Evolutionary conservation across 1,139 yeast genomes (phyloP), one percentile per base, ranked within the genome.

Genomic region (Zygoascus hellenicus): DNA sequence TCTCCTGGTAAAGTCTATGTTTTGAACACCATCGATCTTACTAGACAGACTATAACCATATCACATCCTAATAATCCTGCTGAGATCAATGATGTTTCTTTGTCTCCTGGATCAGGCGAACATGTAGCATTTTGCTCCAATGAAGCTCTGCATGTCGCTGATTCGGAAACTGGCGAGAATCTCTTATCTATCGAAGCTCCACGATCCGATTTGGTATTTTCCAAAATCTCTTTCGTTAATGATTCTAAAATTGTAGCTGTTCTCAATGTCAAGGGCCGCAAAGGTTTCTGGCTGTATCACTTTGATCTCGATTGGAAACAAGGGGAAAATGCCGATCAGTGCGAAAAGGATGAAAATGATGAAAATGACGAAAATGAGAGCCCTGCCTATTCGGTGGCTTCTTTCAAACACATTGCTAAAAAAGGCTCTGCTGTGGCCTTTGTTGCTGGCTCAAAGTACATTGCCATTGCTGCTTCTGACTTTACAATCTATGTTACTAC

Each of bases 391-490:
- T 32, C 38, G 10, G 15, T 41, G 3, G 19, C 13, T 2, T 17
- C 31, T 30, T 35, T 43, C 31, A 34, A 31, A 7, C 41, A 30
- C 9, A 5, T 43, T 22, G 36, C 46, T 2, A 43, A 37, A 17
- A 43, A 37, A 29, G 46, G 46, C 14, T 36, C 41, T 14, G 39
- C 40, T 13, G 43, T 94, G 0, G 82, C 94, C 0, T 66, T 88
- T 61, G 95, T 83, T 58, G 67, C 68, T 7, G 61, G 65, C 35
- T 72, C 72, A 42, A 73, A 78, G 41, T 67, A 83, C 42, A 70
- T 82, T 22, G 94, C 86, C 0, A 62, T 87, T 19, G 87, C 94
- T 0, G 86, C 92, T 1, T 83, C 86, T 53, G 92, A 87, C 56
- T 52, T 79, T 95, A 1, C 71, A 89, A 17, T 69, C 78, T 1